phyloP scores from a whole-genome alignment of 2,329 filamentous ascomycete species.

The Paecilomyces variotii region DNA sequence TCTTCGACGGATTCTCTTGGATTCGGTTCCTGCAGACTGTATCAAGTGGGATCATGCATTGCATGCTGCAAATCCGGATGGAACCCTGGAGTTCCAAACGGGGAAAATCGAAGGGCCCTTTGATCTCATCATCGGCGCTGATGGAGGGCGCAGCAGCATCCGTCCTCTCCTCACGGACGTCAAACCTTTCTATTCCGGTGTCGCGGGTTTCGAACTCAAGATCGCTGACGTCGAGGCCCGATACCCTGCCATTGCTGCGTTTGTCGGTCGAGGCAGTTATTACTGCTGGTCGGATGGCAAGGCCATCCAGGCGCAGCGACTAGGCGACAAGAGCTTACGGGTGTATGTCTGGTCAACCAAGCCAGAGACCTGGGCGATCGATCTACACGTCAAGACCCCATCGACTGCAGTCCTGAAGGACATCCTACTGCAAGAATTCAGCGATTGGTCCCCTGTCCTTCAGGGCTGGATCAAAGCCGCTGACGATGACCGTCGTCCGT shows the following conservation, averaged over 20 bases:
- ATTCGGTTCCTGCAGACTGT: conserved; percentile 13
- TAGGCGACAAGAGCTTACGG: conserved; percentile 10
- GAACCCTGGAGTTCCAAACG: conserved; percentile 4
- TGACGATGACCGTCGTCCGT: conserved; percentile 5
- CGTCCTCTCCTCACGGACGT: conserved; percentile 16
- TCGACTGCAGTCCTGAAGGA: conserved; percentile 2
- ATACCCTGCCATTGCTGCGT: conserved; percentile 11
- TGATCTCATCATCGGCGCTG: conserved; percentile 20
- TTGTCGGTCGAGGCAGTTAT: conserved; percentile 13
- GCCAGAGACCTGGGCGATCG: conserved; percentile 5
- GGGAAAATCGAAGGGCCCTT: conserved; percentile 9
- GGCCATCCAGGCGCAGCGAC: conserved; percentile 16
- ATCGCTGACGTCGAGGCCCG: conserved; percentile 12
- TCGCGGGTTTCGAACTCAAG: conserved; percentile 8
- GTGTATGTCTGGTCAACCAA: conserved; percentile 3
- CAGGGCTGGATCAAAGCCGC: conserved; percentile 9
- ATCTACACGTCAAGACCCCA: conserved; percentile 1
- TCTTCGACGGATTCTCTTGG: conserved; percentile 16
- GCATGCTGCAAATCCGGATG: conserved; percentile 8
- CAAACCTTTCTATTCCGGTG: conserved; percentile 16
- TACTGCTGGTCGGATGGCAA: conserved; percentile 16
- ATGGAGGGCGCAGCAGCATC: conserved; percentile 20
- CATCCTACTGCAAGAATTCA: conserved; percentile 1
- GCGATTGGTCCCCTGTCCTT: conserved; percentile 9
- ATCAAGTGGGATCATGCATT: conserved; percentile 19